Evolutionary conservation across 2,329 filamentous ascomycete species (phyloP).

Genomic region (Ophiocordyceps australis): DNA sequence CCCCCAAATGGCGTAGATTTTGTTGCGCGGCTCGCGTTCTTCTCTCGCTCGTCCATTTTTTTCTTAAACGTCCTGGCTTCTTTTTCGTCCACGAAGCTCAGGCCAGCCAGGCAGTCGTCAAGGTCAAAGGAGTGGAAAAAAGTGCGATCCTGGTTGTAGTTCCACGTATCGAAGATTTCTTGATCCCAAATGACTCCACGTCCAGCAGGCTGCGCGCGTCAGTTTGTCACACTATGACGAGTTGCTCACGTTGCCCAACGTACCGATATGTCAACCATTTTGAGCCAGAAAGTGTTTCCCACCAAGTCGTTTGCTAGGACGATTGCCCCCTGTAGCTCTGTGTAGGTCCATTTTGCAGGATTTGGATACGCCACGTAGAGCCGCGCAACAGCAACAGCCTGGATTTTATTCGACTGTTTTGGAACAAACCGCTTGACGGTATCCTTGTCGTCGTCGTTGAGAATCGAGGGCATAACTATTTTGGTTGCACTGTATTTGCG

Average conservation of each 20-base stretch:
- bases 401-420: slow-evolving; percentile 92
- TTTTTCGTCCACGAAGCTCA: slow-evolving; percentile 93
- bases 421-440: slow-evolving; percentile 89
- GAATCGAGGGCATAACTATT: slow-evolving; percentile 42
- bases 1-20: slow-evolving; percentile 58
- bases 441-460: slow-evolving; percentile 89
- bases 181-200: slow-evolving; percentile 92
- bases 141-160: slow-evolving; percentile 89
- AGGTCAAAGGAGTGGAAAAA: slow-evolving; percentile 98
- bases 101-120: slow-evolving; percentile 73
- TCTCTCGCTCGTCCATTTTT: slow-evolving; percentile 92
- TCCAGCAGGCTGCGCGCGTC: slow-evolving; percentile 44
- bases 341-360: slow-evolving; percentile 77
- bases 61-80: slow-evolving; percentile 94
- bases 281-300: slow-evolving; percentile 92
- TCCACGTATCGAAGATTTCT: slow-evolving; percentile 90
- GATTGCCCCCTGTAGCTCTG: slow-evolving; percentile 77
- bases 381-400: slow-evolving; percentile 80
- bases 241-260: background rate
- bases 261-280: slow-evolving; percentile 92
- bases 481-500: no score
- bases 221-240: slow-evolving; percentile 3
- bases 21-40: slow-evolving; percentile 83
- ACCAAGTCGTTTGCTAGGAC: slow-evolving; percentile 89
- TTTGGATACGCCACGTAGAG: slow-evolving; percentile 89